A percentile compares a stretch with the other conserved stretches of the same genome.
These are phyloP conservation scores for Cydonia oblonga DNA, from an alignment of 331 rosid species.

Conservation along the genomic window DNA sequence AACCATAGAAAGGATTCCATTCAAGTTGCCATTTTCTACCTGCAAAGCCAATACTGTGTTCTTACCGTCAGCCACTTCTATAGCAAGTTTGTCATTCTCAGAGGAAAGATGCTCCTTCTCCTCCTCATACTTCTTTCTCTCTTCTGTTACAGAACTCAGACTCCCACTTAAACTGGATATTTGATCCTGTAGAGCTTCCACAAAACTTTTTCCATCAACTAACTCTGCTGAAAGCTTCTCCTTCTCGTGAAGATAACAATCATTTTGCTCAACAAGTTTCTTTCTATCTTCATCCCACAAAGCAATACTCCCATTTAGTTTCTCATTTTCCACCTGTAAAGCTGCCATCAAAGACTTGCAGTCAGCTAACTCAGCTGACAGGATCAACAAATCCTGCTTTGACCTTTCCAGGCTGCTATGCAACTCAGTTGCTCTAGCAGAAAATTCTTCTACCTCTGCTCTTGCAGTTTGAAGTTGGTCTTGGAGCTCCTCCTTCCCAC, in stretches of 20 bases:
- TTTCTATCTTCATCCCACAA: constrained; percentile 36
- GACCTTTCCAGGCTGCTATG: constrained; percentile 47
- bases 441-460: constrained; percentile 48
- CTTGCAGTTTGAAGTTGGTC: constrained; percentile 30
- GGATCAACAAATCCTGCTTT: constrained; percentile 36
- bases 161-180: constrained; percentile 38
- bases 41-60: constrained; percentile 39
- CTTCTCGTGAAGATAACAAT: constrained; percentile 37
- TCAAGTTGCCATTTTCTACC: constrained; percentile 44
- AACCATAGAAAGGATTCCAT: constrained; percentile 38
- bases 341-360: constrained; percentile 47
- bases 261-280: constrained; percentile 45
- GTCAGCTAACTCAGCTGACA: constrained; percentile 54
- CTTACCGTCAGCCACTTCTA: constrained; percentile 40
- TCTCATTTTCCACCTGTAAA: constrained; percentile 56
- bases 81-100: constrained; percentile 41
- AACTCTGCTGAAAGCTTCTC: constrained; percentile 50
- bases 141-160: constrained; percentile 41
- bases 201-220: constrained; percentile 24
- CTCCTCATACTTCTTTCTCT: constrained; percentile 35
- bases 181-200: constrained; percentile 46
- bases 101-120: constrained; percentile 39
- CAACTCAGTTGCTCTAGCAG: constrained; percentile 44
- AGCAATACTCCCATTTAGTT: constrained; percentile 33
- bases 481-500: constrained; percentile 45